Evolutionary conservation across 108 stramenopile genomes (phyloP), one percentile per base, ranked within the genome.

Genomic region (Cyclotella choctawhatcheeana): DNA sequence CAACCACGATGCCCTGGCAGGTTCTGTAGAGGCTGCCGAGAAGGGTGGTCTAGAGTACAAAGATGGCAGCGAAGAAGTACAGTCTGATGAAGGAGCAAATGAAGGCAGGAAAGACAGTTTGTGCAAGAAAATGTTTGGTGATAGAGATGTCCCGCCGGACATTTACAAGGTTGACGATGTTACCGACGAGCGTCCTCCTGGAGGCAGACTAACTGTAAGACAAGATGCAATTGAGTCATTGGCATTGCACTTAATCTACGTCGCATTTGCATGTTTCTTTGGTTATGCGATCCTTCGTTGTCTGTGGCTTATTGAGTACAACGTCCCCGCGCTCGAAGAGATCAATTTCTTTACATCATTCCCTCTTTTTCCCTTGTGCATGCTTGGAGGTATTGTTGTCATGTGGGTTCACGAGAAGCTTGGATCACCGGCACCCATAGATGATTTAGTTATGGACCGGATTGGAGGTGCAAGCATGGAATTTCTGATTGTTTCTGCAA

Each of bases 361-460:
- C 21, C 50, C 50, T 5, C 50, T 51, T 6, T 51, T 51, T 51
- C 50, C 50, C 8, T 13, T 51, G 50, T 51, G 50, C 21, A 51
- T 51, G 50, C 20, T 51, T n/a, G 50, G 50, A 13, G 50, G 50
- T 51, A 16, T 51, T 16, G 8, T 51, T n/a, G 50, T 51, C 21
- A 51, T 51, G 50, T 51, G 50, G 50, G 50, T 51, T 6, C 50
- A 51, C 50, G 50, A 51, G 16, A 51, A 51, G 50, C n/a, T n/a
- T 51, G 50, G 50, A 5, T 7, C 21, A 22, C 50, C 50, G 8
- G n/a, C 20, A 21, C 50, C 50, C 8, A 22, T 51, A 16, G 50
- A 51, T 51, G 50, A 51, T 51, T 21, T 51, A n/a, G 5, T 51
- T 7, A 51, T 51, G 50, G 50, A 51, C 6, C n/a, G 50, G n/a